Evolutionary conservation across 495 filamentous ascomycete genomes (phyloP).

Genomic region (Penicillium lagena): DNA sequence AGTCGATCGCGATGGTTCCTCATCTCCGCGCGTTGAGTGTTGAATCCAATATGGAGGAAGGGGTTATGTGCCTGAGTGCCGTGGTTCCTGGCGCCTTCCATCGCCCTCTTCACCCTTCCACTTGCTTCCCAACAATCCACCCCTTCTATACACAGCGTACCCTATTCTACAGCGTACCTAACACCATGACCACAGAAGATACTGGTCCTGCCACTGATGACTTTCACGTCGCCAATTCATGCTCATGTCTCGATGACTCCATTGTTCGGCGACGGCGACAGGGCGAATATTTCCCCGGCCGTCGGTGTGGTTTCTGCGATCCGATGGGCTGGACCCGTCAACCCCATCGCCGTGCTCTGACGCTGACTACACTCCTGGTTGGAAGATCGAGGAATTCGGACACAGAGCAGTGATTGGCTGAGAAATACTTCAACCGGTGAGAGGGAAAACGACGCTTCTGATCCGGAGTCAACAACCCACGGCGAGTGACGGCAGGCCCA

Average conservation of each 20-base stretch:
- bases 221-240: neutral
- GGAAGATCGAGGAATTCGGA: neutral
- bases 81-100: too few species aligned
- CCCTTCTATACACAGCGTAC: neutral
- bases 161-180: neutral
- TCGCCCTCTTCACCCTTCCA: too few species aligned
- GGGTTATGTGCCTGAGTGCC: too few species aligned
- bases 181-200: neutral
- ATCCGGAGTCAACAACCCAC: neutral
- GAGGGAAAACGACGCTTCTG: neutral
- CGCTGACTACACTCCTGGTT: conserved; percentile 7
- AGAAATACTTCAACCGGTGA: conserved; percentile 4
- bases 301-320: conserved; percentile 17
- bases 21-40: too few species aligned
- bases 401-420: neutral
- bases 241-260: conserved; percentile 9
- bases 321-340: conserved; percentile 2
- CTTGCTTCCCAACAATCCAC: too few species aligned
- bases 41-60: too few species aligned
- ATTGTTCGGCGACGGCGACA: conserved; percentile 18
- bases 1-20: neutral
- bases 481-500: neutral
- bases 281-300: conserved; percentile 25
- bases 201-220: neutral
- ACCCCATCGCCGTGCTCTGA: conserved; percentile 6